Conservation (phyloP, 441 rosid genomes). For the Metrosideros polymorpha region DNA sequence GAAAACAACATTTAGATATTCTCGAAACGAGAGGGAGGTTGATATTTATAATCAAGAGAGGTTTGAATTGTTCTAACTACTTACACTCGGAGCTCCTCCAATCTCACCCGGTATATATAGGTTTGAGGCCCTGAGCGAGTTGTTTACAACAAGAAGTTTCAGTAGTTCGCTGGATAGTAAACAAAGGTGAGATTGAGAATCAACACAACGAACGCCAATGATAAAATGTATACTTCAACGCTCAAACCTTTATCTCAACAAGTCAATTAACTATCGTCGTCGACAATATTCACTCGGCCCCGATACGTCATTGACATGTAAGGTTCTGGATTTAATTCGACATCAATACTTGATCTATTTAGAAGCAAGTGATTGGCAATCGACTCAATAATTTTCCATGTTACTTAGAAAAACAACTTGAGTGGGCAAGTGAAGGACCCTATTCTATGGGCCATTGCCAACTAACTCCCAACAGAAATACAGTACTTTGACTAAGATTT, state of each 20-base stretch:
- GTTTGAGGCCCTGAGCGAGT: neutral
- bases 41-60: neutral
- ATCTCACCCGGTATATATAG: too few species aligned
- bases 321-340: neutral
- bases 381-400: neutral
- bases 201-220: neutral
- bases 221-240: neutral
- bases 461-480: neutral
- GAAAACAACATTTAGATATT: neutral
- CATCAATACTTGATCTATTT: neutral
- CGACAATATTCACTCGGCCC: fast-evolving
- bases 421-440: neutral
- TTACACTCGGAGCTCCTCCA: neutral
- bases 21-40: neutral
- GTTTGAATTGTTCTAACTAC: neutral
- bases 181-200: neutral
- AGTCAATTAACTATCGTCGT: fast-evolving
- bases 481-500: neutral
- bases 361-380: neutral
- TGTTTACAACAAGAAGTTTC: neutral
- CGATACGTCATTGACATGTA: neutral
- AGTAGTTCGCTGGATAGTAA: fast-evolving
- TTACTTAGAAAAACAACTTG: neutral
- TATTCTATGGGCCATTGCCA: neutral
- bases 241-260: neutral